Conservation (phyloP, 1,284 basidiomycete genomes). For the Grifola frondosa region DNA sequence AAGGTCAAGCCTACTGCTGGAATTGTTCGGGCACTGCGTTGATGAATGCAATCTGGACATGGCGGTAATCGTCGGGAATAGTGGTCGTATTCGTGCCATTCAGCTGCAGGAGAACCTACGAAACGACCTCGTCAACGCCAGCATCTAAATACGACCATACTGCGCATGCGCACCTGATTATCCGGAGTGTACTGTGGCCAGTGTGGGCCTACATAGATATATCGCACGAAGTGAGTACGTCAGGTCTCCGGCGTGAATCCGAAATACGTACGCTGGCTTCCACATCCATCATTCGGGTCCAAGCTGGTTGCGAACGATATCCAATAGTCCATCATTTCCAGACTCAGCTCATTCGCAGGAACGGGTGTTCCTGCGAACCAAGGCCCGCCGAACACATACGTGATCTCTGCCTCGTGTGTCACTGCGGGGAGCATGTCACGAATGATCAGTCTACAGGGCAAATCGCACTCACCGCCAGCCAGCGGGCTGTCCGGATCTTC, state of each 20-base stretch:
- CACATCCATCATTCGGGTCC: slow-evolving; percentile 49
- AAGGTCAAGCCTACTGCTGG: too few species aligned
- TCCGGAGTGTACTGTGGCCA: slow-evolving; percentile 18
- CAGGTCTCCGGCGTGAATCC: not conserved
- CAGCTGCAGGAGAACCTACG: slow-evolving; percentile 19
- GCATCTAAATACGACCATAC: too few species aligned
- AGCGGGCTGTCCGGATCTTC: slow-evolving; percentile 19
- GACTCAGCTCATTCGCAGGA: slow-evolving; percentile 33
- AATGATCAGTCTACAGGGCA: too few species aligned
- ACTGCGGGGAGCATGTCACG: too few species aligned
- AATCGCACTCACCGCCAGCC: slow-evolving; percentile 29
- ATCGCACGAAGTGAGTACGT: not conserved
- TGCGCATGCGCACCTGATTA: slow-evolving; percentile 13
- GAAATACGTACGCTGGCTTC: slow-evolving; percentile 33
- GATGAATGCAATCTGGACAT: slow-evolving; percentile 15
- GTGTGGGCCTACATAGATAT: slow-evolving; percentile 11
- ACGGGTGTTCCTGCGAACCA: too few species aligned
- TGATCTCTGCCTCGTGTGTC: slow-evolving; percentile 39
- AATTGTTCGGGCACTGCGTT: too few species aligned
- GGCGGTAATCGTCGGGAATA: slow-evolving; percentile 16
- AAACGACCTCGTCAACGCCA: too few species aligned
- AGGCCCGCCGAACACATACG: slow-evolving; percentile 38
- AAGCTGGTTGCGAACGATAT: slow-evolving; percentile 49
- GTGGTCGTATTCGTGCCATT: slow-evolving; percentile 11
- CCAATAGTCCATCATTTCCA: slow-evolving; percentile 51